A percentile compares a stretch with the other conserved stretches of the same genome.
Conservation (phyloP, 2,329 filamentous ascomycete species). For the Stachybotrys chlorohalonatus region DNA sequence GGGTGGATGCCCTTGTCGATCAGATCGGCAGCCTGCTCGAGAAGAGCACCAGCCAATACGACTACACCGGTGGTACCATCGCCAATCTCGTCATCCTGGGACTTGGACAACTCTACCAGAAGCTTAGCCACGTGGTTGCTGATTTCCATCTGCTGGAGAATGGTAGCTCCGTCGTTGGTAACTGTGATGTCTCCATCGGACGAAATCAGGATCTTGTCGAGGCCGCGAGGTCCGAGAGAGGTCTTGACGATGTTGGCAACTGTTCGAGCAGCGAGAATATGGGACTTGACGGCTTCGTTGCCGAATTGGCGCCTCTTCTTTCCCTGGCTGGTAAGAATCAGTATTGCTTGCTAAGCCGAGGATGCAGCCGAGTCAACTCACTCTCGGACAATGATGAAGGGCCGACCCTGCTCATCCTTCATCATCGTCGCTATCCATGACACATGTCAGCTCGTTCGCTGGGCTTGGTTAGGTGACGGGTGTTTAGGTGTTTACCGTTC, state of each 20-base stretch:
- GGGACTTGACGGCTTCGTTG: conserved; percentile 94
- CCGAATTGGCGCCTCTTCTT: conserved; percentile 96
- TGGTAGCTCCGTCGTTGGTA: conserved; percentile 97
- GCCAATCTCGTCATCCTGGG: conserved; percentile 97
- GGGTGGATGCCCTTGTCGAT: conserved; percentile 99
- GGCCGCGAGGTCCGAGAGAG: conserved; percentile 85
- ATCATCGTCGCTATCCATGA: conserved; percentile 54
- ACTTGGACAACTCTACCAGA: conserved; percentile 93
- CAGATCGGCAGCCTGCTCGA: conserved; percentile 93
- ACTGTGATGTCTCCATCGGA: conserved; percentile 98
- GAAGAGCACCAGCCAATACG: conserved; percentile 83
- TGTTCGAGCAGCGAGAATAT: conserved; percentile 93
- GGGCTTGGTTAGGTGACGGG: conserved; percentile 7
- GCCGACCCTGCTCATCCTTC: conserved; percentile 95
- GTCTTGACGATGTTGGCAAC: conserved; percentile 97
- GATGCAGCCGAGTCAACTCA: conserved; percentile 39
- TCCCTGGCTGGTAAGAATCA: conserved; percentile 59
- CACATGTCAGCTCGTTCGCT: conserved; percentile 3
- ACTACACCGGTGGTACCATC: conserved; percentile 98
- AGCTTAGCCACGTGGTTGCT: conserved; percentile 97
- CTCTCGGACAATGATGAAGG: conserved; percentile 98
- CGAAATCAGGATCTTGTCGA: conserved; percentile 99
- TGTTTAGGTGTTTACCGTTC: conserved; percentile 51
- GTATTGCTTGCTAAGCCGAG: conserved; percentile 1
- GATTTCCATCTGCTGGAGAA: conserved; percentile 97